phyloP scores from a whole-genome alignment of 352 stramenopile species.

The Phytophthora fragariae region DNA sequence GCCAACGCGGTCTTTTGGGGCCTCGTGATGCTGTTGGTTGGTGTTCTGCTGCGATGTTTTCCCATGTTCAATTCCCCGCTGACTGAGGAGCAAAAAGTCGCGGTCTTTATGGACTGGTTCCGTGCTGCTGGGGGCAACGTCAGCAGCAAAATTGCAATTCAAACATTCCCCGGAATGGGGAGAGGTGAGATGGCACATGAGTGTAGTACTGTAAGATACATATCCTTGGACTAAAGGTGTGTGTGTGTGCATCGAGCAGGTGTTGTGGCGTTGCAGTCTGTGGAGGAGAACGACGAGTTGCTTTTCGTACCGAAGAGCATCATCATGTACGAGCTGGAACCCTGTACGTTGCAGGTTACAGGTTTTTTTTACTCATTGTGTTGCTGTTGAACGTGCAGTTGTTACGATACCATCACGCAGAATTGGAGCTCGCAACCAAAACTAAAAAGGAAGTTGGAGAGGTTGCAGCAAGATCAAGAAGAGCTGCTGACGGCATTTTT shows the following conservation, averaged over 20 bases:
- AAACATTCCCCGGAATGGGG: constrained; percentile 47
- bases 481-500: constrained; percentile 75
- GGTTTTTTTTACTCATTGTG: background rate
- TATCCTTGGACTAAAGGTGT: background rate
- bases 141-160: constrained; percentile 34
- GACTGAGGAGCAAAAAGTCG: constrained; percentile 22
- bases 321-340: constrained; percentile 46
- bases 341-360: background rate
- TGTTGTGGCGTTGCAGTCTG: constrained; percentile 33
- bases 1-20: constrained; percentile 10
- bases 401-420: constrained; percentile 45
- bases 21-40: constrained; percentile 21
- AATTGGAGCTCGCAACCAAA: constrained; percentile 28
- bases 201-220: background rate
- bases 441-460: constrained; percentile 46
- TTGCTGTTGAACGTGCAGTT: constrained; percentile 26
- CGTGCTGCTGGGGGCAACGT: constrained; percentile 35
- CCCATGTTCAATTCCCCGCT: background rate
- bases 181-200: constrained; percentile 27
- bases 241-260: constrained; percentile 19
- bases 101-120: constrained; percentile 60
- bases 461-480: constrained; percentile 45
- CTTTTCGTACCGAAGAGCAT: constrained; percentile 53
- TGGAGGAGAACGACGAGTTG: constrained; percentile 44
- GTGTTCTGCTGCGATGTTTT: constrained; percentile 8